These are phyloP conservation scores for Backusella tuberculispora DNA, from an alignment of 192 early-diverging fungal genomes.

Conservation along the genomic window DNA sequence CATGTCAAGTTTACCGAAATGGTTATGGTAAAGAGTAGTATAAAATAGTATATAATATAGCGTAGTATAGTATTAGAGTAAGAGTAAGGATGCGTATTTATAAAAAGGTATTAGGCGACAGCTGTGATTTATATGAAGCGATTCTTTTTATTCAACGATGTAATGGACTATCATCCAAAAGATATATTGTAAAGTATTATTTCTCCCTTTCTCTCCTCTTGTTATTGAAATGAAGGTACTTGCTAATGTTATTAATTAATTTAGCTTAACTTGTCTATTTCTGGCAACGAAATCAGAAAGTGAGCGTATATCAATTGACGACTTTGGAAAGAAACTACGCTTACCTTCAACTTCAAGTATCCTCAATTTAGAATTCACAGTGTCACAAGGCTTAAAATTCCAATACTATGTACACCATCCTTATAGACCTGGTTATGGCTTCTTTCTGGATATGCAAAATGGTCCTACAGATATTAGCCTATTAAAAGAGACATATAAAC, in stretches of 20 bases:
- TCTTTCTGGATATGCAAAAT: slow-evolving; percentile 74
- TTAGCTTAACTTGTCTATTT: slow-evolving; percentile 72
- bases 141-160: slow-evolving; percentile 78
- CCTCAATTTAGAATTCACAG: slow-evolving; percentile 66
- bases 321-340: slow-evolving; percentile 59
- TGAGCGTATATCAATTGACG: slow-evolving; percentile 71
- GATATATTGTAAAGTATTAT: slow-evolving; percentile 58
- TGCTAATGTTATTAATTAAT: background rate
- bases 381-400: slow-evolving; percentile 75
- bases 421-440: slow-evolving; percentile 68
- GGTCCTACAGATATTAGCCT: slow-evolving; percentile 45
- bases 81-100: slow-evolving; percentile 20
- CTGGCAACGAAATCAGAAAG: slow-evolving; percentile 79
- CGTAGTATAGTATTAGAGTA: background rate
- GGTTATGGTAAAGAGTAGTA: slow-evolving; percentile 38
- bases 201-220: background rate
- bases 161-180: slow-evolving; percentile 83
- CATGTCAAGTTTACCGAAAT: slow-evolving; percentile 50
- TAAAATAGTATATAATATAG: no score
- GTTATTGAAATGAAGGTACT: background rate
- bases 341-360: slow-evolving; percentile 56
- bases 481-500: slow-evolving; percentile 58
- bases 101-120: slow-evolving; percentile 57
- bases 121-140: slow-evolving; percentile 83
- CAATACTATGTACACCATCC: slow-evolving; percentile 79